A percentile compares a stretch with the other conserved stretches of the same genome.
Conservation (phyloP, 805 yeast genomes). For the Wickerhamiella brachini region DNA sequence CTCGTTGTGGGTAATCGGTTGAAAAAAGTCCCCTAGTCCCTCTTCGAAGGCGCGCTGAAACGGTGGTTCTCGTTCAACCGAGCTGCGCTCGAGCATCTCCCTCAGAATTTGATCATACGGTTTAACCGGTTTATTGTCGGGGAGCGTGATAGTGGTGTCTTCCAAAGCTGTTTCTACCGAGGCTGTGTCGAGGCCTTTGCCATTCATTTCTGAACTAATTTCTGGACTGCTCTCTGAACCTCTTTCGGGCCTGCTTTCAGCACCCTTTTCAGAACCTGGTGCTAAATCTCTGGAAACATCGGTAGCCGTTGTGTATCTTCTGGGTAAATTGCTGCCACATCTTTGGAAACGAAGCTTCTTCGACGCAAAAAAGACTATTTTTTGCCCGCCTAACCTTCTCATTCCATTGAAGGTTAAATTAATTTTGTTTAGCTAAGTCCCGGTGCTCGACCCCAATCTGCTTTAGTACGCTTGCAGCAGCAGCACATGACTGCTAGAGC, state of each 20-base stretch:
- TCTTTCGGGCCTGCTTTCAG: too few relatives aligned
- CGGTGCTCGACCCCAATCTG: too few relatives aligned
- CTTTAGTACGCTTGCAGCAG: too few relatives aligned
- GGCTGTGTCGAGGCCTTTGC: background rate
- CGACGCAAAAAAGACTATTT: background rate
- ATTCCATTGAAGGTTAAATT: background rate
- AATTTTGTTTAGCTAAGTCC: background rate
- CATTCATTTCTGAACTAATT: too few relatives aligned
- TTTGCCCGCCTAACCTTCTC: background rate
- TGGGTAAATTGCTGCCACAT: background rate
- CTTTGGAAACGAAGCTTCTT: background rate
- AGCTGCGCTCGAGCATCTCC: background rate
- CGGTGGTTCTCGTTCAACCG: background rate
- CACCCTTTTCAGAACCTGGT: background rate
- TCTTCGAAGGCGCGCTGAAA: background rate
- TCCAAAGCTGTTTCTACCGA: background rate
- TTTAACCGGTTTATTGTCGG: background rate
- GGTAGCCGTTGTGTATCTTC: background rate
- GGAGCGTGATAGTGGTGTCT: background rate
- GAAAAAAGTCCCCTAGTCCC: background rate
- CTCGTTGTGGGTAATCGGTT: background rate
- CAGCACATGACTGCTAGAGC: too few relatives aligned
- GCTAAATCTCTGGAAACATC: background rate
- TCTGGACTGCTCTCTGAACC: too few relatives aligned
- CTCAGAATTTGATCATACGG: background rate